Evolutionary conservation across 1,139 yeast genomes (phyloP), one percentile per base, ranked within the genome.

Genomic region (Entelexis sorbosivorans): DNA sequence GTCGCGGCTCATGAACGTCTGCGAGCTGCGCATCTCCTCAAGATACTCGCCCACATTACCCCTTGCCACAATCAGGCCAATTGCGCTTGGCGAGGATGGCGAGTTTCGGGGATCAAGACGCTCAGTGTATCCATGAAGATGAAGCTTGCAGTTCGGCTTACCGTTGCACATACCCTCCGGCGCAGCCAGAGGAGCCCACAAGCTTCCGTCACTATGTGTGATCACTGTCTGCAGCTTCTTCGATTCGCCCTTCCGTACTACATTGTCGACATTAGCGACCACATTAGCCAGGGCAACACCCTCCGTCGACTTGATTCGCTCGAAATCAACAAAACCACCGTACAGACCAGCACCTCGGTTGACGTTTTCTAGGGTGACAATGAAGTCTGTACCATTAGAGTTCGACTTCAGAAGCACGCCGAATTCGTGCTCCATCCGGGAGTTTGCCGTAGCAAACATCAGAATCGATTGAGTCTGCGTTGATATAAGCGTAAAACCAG

Each of bases 351-450:
- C 26, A 1, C 51, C 58, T 61, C 98, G 73, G 65, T 89, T 91
- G 9, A 88, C 96, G 53, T 75, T 66, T n/a, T 76, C 77, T 58
- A 84, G 73, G 1, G 91, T 71, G 31, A 80, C 70, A 2, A 85
- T 91, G 64, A 85, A 89, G n/a, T 85, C 78, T 0, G 97, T 88
- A 56, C 99, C 99, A 61, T 89, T 87, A n/a, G 86, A 84, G 64
- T 91, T 89, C 0, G 96, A 86, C 63, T 91, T 91, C 61, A 91
- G 72, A n/a, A 93, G 71, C 0, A 87, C 73, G 9, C 98, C 98
- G 66, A 66, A 81, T 60, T 87, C 94, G 11, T 69, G 64, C 10
- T 75, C 78, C 0, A 63, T 54, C 8, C 71, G 72, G 26, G 70
- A 65, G 58, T 73, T 73, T 0, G 88, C 81, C 0, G 96, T 84